Conservation (phyloP, 208 protist genomes). For the Lotmaria passim region DNA sequence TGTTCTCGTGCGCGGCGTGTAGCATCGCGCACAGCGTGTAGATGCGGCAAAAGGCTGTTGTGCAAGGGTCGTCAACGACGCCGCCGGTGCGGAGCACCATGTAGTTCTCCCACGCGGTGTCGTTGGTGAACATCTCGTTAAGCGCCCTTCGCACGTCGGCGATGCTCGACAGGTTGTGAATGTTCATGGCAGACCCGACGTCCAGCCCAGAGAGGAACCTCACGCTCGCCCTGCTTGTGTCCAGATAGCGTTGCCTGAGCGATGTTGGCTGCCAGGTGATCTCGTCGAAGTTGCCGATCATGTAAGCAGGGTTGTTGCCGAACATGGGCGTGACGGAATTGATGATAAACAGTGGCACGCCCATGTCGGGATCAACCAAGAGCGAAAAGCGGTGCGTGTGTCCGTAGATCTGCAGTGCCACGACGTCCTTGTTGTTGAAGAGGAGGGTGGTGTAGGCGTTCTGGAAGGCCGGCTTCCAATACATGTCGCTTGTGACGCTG, state of each 20-base stretch:
- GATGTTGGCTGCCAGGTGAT: slow-evolving; percentile 33
- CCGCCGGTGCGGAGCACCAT: slow-evolving; percentile 57
- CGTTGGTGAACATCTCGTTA: slow-evolving; percentile 38
- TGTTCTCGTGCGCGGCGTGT: slow-evolving; percentile 37
- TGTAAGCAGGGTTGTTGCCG: slow-evolving; percentile 68
- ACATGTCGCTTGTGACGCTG: slow-evolving; percentile 50
- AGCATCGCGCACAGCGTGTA: slow-evolving; percentile 61
- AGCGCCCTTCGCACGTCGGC: slow-evolving; percentile 28
- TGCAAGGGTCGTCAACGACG: slow-evolving; percentile 39
- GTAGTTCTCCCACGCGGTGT: slow-evolving; percentile 56
- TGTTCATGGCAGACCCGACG: slow-evolving; percentile 47
- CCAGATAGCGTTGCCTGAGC: slow-evolving; percentile 59
- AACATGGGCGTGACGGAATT: slow-evolving; percentile 65
- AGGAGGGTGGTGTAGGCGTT: slow-evolving; percentile 56
- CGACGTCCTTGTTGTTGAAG: slow-evolving; percentile 40
- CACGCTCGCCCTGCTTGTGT: not conserved
- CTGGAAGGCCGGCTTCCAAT: slow-evolving; percentile 74
- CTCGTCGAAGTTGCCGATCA: slow-evolving; percentile 52
- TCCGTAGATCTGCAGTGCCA: slow-evolving; percentile 72
- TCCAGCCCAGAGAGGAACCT: slow-evolving; percentile 45
- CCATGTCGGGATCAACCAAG: slow-evolving; percentile 29
- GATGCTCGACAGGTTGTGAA: slow-evolving; percentile 42
- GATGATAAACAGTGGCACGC: slow-evolving; percentile 50
- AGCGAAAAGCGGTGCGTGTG: slow-evolving; percentile 79
- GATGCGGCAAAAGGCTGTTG: slow-evolving; percentile 54